Percentiles rank a stretch among this genome's conserved stretches.
These are phyloP conservation scores for Kazachstania africana DNA, from an alignment of 805 yeast species.

Conservation along the genomic window DNA sequence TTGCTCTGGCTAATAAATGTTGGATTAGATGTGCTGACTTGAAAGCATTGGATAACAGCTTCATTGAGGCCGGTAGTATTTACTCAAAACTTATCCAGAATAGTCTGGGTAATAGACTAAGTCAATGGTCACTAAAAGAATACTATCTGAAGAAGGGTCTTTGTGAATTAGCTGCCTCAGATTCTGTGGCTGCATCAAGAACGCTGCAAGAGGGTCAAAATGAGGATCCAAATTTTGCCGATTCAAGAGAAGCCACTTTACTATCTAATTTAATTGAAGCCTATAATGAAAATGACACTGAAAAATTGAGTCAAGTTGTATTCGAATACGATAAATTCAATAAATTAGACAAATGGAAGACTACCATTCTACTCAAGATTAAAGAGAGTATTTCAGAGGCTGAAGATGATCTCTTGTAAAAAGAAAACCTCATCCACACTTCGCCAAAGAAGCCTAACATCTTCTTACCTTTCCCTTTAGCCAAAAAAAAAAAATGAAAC, in stretches of 20 bases:
- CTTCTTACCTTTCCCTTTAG: too few relatives aligned
- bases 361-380: slow-evolving; percentile 69
- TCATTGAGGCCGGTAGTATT: slow-evolving; percentile 59
- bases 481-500: too few relatives aligned
- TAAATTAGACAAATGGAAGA: slow-evolving; percentile 85
- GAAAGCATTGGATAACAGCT: slow-evolving; percentile 64
- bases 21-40: slow-evolving; percentile 83
- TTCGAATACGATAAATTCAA: slow-evolving; percentile 79
- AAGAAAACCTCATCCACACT: too few relatives aligned
- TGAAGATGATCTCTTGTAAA: slow-evolving; percentile 46
- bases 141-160: slow-evolving; percentile 76
- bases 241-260: slow-evolving; percentile 64
- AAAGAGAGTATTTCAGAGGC: slow-evolving; percentile 61
- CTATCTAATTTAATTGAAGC: slow-evolving; percentile 57
- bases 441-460: too few relatives aligned
- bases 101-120: slow-evolving; percentile 58
- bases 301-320: slow-evolving; percentile 59
- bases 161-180: slow-evolving; percentile 75
- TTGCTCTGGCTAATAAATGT: slow-evolving; percentile 80
- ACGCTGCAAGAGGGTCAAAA: slow-evolving; percentile 49
- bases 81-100: slow-evolving; percentile 72
- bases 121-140: slow-evolving; percentile 89
- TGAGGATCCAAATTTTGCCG: slow-evolving; percentile 66
- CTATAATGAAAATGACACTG: slow-evolving; percentile 70
- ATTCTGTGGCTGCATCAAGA: slow-evolving; percentile 74